Evolutionary conservation across 495 filamentous ascomycete genomes (phyloP).

Genomic region (Talaromyces stipitatus): DNA sequence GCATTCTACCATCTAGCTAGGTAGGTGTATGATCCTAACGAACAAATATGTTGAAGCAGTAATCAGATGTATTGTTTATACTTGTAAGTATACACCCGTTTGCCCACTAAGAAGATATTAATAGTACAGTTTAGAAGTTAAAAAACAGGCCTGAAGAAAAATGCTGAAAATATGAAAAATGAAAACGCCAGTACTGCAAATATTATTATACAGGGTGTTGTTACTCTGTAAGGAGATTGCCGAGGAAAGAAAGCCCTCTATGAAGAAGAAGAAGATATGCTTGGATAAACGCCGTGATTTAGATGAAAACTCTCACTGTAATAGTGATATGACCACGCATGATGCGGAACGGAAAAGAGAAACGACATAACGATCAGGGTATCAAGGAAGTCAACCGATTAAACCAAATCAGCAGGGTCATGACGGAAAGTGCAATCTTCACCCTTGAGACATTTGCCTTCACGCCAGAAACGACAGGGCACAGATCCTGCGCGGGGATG

Average conservation of each 20-base stretch:
- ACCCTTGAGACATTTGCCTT: conserved; percentile 77
- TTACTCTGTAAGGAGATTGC: background rate
- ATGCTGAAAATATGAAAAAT: background rate
- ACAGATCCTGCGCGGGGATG: conserved; percentile 36
- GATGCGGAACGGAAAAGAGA: background rate
- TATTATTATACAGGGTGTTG: background rate
- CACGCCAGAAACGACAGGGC: conserved; percentile 69
- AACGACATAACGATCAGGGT: background rate
- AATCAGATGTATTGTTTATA: background rate
- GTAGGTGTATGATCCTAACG: too few relatives aligned
- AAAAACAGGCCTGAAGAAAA: background rate
- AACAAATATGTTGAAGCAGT: too few relatives aligned
- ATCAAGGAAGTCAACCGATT: background rate
- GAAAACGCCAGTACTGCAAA: background rate
- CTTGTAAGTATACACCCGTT: background rate
- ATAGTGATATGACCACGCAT: background rate
- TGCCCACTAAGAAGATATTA: background rate
- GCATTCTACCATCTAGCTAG: too few relatives aligned
- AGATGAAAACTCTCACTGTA: background rate
- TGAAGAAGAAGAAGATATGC: background rate
- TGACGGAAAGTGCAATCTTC: conserved; percentile 81
- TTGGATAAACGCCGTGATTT: background rate
- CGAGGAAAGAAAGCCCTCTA: background rate
- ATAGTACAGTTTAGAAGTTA: background rate
- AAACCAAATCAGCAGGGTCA: conserved; percentile 18